Conservation (phyloP, 257 asterid genomes). For the Knoxia roxburghii region DNA sequence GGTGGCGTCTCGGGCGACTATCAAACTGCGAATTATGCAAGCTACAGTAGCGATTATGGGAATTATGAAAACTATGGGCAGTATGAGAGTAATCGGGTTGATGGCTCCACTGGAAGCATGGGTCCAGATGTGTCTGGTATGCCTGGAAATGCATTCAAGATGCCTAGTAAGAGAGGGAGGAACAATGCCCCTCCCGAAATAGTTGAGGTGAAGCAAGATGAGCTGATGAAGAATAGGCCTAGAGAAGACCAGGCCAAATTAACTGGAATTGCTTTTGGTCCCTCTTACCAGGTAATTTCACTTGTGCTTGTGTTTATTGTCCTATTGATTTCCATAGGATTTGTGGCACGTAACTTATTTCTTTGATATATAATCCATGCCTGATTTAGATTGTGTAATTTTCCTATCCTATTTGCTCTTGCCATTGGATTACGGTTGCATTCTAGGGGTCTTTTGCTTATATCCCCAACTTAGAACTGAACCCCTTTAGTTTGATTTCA, state of each 20-base stretch:
- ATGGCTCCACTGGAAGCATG: constrained; percentile 22
- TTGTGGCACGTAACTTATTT: not conserved
- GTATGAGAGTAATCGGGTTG: constrained; percentile 40
- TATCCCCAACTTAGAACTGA: not conserved
- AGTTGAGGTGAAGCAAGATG: constrained; percentile 92
- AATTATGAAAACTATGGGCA: constrained; percentile 34
- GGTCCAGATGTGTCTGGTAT: constrained; percentile 37
- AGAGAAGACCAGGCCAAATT: constrained; percentile 77
- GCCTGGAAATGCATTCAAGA: constrained; percentile 35
- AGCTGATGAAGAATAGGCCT: constrained; percentile 84
- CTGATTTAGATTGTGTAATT: not conserved
- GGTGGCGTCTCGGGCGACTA: constrained; percentile 38
- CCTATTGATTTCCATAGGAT: not conserved
- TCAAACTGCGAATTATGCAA: constrained; percentile 25
- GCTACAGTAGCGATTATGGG: constrained; percentile 28
- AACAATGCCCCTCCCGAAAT: constrained; percentile 50
- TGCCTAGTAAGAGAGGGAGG: constrained; percentile 70
- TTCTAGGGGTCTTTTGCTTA: not conserved
- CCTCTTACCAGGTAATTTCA: constrained; percentile 79
- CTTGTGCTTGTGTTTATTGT: not conserved
- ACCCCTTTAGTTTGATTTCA: not conserved
- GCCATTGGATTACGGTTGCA: not conserved
- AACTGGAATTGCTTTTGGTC: constrained; percentile 96
- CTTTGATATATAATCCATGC: not conserved
- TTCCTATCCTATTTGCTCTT: not conserved